These are phyloP conservation scores for Cryomyces antarcticus DNA, from an alignment of 495 filamentous ascomycete species.

Conservation along the genomic window DNA sequence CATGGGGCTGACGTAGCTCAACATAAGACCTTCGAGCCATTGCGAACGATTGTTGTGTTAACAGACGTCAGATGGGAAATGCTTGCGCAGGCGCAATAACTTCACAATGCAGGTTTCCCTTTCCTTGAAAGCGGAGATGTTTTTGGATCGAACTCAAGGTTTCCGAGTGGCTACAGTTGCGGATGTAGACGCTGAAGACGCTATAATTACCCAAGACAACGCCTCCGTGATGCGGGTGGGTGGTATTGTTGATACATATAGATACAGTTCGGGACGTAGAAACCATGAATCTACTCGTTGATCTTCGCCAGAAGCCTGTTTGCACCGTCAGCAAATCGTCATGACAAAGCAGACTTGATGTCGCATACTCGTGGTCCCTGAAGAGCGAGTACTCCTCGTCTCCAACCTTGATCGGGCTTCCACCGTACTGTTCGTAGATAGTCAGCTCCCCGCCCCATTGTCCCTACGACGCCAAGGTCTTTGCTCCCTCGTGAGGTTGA, in stretches of 20 bases:
- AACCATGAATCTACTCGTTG: slow-evolving; percentile 22
- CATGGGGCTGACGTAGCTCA: too few relatives aligned
- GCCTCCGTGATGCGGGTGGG: neutral
- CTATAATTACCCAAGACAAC: neutral
- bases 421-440: slow-evolving; percentile 51
- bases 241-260: neutral
- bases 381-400: slow-evolving; percentile 93
- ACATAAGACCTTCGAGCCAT: too few relatives aligned
- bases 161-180: neutral
- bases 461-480: neutral
- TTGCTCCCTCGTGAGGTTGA: slow-evolving; percentile 5
- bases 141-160: neutral
- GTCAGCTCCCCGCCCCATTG: slow-evolving; percentile 14
- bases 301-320: slow-evolving; percentile 26
- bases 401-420: slow-evolving; percentile 87
- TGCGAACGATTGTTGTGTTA: too few relatives aligned
- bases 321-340: slow-evolving; percentile 2
- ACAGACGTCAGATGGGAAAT: too few relatives aligned
- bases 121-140: slow-evolving; percentile 1
- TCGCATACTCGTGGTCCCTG: slow-evolving; percentile 80
- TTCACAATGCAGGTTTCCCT: too few relatives aligned
- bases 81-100: too few relatives aligned
- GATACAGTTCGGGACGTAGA: slow-evolving; percentile 2
- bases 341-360: slow-evolving; percentile 6
- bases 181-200: slow-evolving; percentile 2